Conservation (phyloP, 192 early-diverging fungal genomes). For the Coemansia sp. region DNA sequence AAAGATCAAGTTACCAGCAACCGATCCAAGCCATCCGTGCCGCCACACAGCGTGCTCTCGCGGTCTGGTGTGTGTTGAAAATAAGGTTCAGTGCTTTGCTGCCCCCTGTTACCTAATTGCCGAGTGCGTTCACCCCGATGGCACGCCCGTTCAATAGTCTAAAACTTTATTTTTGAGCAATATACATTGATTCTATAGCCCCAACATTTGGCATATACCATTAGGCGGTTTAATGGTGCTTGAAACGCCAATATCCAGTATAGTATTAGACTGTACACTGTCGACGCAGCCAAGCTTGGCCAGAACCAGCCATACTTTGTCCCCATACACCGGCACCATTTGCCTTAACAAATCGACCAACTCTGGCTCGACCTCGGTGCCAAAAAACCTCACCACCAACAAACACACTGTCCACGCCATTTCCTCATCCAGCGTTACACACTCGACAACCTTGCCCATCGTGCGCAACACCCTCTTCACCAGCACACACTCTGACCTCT, state of each 20-base stretch:
- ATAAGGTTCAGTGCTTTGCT: neutral
- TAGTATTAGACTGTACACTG: neutral
- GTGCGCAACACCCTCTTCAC: conserved; percentile 17
- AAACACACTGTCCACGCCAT: conserved; percentile 27
- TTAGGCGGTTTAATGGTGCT: neutral
- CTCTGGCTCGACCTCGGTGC: conserved; percentile 1
- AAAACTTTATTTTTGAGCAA: no score
- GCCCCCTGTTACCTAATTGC: neutral
- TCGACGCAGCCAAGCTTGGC: conserved; percentile 17
- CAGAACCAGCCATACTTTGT: conserved; percentile 44
- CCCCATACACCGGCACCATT: conserved; percentile 41
- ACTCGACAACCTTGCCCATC: conserved; percentile 29
- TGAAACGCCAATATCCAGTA: conserved; percentile 21
- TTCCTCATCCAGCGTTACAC: conserved; percentile 33
- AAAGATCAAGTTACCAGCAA: neutral
- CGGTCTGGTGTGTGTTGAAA: neutral
- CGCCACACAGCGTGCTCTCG: neutral
- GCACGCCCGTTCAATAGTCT: neutral
- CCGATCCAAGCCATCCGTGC: neutral
- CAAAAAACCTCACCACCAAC: conserved; percentile 17
- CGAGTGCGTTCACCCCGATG: neutral
- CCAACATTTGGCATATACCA: conserved; percentile 10
- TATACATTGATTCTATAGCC: no score
- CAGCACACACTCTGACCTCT: conserved; percentile 12
- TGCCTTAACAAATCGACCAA: conserved; percentile 17